Base-by-base conservation (phyloP, 2,329 filamentous ascomycete genomes). In the Thelonectria discophora region DNA sequence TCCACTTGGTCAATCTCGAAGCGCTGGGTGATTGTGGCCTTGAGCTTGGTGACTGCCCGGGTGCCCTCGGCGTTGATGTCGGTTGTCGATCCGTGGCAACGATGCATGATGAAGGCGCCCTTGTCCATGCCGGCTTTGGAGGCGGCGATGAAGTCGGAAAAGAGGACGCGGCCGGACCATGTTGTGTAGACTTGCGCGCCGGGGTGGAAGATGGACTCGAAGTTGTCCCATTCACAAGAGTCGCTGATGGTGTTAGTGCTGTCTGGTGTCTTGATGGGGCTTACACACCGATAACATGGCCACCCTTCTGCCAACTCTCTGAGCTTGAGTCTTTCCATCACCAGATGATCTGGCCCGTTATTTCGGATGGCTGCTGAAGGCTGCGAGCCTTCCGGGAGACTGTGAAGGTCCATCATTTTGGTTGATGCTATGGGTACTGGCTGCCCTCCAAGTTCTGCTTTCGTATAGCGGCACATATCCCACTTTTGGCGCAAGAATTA, bases 171-270 rank as follows among this genome's bases (percentile, higher is more conserved):
- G 3, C 81, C 81, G 0, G 81, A 80, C 82, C 81, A 84, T 11
- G 81, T 82, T 0, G 82, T 84, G 69, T 82, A 83, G 34, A 84
- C 78, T 63, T 78, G 75, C 3, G 82, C 81, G 37, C 75, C 74
- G 0, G 77, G 76, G 63, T 83, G 80, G 70, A 84, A 84, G 47
- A 84, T 82, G 3, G 81, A 82, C 12, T 71, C 70, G 20, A 84
- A 76, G 67, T 84, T 84, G 49, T 82, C 78, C 82, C 82, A 84
- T 70, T 85, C 82, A 63, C 81, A 83, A 8, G 80, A 75, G 64
- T 84, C 80, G 11, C 80, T 78, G 15, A 12, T 12, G 3, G 18
- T n/a, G 42, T 58, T 21, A 58, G 56, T 34, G 8, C 17, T n/a
- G 6, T 12, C 2, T 15, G 11, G 20, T 21, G 10, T 3, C 54